Evolutionary conservation across 176 grass and related monocot species (phyloP).

Genomic region (Avena atlantica): DNA sequence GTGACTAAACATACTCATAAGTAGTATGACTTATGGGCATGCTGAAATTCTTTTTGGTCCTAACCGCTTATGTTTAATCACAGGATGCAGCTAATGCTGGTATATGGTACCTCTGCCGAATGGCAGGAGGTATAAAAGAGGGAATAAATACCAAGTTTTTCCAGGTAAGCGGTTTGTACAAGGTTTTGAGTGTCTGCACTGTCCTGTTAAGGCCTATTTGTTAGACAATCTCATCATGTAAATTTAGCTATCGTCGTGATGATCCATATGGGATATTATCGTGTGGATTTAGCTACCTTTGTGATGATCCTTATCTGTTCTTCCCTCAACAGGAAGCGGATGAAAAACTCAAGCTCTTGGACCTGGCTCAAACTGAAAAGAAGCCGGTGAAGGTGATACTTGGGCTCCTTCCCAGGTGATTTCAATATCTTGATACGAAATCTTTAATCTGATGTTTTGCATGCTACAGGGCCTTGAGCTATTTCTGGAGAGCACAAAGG

Average conservation of each 20-base stretch:
- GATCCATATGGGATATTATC: not conserved
- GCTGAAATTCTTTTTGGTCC: slow-evolving; percentile 11
- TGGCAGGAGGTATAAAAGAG: slow-evolving; percentile 89
- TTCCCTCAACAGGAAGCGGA: slow-evolving; percentile 64
- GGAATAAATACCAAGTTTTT: slow-evolving; percentile 86
- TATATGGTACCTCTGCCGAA: slow-evolving; percentile 91
- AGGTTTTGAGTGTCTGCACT: not conserved
- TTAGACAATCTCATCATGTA: not conserved
- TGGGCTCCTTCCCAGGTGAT: not conserved
- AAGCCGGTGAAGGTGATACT: slow-evolving; percentile 51
- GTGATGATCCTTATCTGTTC: slow-evolving; percentile 26
- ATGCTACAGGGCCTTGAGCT: slow-evolving; percentile 61
- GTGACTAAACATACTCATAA: slow-evolving; percentile 41
- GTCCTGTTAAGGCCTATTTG: slow-evolving; percentile 7
- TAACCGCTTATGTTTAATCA: slow-evolving; percentile 41
- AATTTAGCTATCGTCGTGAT: not conserved
- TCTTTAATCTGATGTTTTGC: slow-evolving; percentile 14
- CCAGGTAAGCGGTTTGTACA: slow-evolving; percentile 46
- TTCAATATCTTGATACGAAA: not conserved
- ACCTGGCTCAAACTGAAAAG: slow-evolving; percentile 57
- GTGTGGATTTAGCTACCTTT: not conserved
- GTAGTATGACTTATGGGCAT: slow-evolving; percentile 7
- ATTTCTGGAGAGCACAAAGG: slow-evolving; percentile 49
- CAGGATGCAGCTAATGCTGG: slow-evolving; percentile 93
- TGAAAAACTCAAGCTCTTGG: slow-evolving; percentile 73